Evolutionary conservation across 352 stramenopile genomes (phyloP).

Genomic region (Pythium scleroteichum): DNA sequence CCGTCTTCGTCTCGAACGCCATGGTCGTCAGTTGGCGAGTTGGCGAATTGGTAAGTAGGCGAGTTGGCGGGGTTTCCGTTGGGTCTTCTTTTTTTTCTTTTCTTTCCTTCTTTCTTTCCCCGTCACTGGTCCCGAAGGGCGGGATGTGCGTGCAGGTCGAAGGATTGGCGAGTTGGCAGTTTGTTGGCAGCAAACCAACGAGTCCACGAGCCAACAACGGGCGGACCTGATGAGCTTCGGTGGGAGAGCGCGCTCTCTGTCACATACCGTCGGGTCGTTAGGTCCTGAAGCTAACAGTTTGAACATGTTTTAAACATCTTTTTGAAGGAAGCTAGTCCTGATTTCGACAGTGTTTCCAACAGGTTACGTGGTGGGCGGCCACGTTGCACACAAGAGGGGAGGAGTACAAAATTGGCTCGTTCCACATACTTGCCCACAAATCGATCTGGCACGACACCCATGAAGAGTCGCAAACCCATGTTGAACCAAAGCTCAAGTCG

Average conservation of each 20-base stretch:
- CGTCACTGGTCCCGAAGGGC: background rate
- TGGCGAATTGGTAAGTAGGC: background rate
- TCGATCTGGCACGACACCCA: slow-evolving; percentile 1
- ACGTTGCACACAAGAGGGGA: background rate
- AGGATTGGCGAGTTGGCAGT: slow-evolving; percentile 2
- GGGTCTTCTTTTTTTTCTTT: slow-evolving; percentile 12
- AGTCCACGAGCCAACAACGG: slow-evolving; percentile 1
- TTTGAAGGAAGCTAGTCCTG: background rate
- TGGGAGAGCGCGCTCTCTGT: background rate
- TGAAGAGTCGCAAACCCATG: slow-evolving; percentile 12
- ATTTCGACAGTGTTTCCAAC: background rate
- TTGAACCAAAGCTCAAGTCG: slow-evolving; percentile 7
- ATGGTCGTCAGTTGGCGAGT: slow-evolving; percentile 30
- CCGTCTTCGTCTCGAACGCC: slow-evolving; percentile 44
- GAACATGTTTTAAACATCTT: background rate
- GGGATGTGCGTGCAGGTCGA: no score
- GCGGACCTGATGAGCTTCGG: background rate
- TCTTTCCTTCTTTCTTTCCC: slow-evolving; percentile 1
- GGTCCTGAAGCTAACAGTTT: no score
- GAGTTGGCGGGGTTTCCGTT: slow-evolving; percentile 2
- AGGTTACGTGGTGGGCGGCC: no score
- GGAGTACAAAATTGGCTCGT: background rate
- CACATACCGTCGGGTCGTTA: slow-evolving; percentile 10
- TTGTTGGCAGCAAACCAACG: background rate
- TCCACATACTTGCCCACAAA: slow-evolving; percentile 1